These are phyloP conservation scores for Penicillium samsonianum DNA, from an alignment of 495 filamentous ascomycete species.

Conservation along the genomic window DNA sequence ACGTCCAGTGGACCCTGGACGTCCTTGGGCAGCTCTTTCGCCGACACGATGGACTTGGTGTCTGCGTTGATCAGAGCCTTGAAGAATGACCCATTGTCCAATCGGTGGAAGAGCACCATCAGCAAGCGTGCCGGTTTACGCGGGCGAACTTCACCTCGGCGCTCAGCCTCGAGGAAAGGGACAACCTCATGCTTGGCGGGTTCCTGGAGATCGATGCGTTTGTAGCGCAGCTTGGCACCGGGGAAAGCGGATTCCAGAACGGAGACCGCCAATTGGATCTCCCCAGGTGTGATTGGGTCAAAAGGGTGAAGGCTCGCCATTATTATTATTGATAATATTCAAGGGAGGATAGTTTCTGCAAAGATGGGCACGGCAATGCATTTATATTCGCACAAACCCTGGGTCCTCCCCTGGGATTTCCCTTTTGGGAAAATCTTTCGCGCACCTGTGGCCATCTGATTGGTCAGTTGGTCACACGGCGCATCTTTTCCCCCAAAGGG, in stretches of 20 bases:
- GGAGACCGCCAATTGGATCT: slow-evolving; percentile 44
- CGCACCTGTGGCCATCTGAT: slow-evolving; percentile 11
- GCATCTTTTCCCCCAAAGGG: slow-evolving; percentile 21
- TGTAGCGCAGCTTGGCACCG: slow-evolving; percentile 43
- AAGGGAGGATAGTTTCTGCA: not conserved
- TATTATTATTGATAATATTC: slow-evolving; percentile 18
- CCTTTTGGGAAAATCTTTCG: slow-evolving; percentile 28
- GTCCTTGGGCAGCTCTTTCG: slow-evolving; percentile 44
- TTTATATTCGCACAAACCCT: not conserved
- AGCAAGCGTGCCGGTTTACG: slow-evolving; percentile 41
- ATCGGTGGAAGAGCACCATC: slow-evolving; percentile 43
- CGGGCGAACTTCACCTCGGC: slow-evolving; percentile 35
- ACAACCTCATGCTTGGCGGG: slow-evolving; percentile 45
- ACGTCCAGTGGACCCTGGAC: slow-evolving; percentile 44
- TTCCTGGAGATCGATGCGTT: slow-evolving; percentile 48
- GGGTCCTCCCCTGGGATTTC: not conserved
- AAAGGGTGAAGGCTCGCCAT: slow-evolving; percentile 44
- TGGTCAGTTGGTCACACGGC: slow-evolving; percentile 17
- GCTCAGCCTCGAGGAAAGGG: slow-evolving; percentile 46
- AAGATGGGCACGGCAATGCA: not conserved
- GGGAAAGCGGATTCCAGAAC: slow-evolving; percentile 44
- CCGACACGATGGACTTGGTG: slow-evolving; percentile 38
- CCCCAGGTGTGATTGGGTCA: slow-evolving; percentile 44
- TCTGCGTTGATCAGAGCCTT: slow-evolving; percentile 48
- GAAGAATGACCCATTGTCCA: slow-evolving; percentile 44